phyloP scores from a whole-genome alignment of 2,329 filamentous ascomycete species.

The Xylariaceae sp. region DNA sequence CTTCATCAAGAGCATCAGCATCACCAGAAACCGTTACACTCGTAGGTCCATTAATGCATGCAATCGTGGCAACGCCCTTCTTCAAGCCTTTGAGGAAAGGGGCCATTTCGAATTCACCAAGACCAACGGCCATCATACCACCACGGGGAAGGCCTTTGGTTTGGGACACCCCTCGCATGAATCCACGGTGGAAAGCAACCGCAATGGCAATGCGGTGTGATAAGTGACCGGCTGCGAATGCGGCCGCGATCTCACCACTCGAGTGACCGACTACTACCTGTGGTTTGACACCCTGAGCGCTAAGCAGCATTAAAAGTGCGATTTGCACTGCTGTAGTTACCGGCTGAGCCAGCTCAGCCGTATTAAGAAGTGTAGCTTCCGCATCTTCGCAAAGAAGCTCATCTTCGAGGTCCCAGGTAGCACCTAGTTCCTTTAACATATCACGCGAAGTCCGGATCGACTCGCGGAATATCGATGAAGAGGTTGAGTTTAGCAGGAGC shows the following conservation, averaged over 20 bases:
- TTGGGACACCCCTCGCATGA: slow-evolving; percentile 3
- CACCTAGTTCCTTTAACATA: slow-evolving; percentile 10
- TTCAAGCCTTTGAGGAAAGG: slow-evolving; percentile 1
- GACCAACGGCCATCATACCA: slow-evolving; percentile 13
- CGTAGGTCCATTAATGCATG: slow-evolving; percentile 1
- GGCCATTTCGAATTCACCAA: neutral
- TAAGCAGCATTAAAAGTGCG: slow-evolving; percentile 1
- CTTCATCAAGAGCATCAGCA: slow-evolving; percentile 6
- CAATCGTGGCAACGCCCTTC: neutral
- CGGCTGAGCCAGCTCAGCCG: slow-evolving; percentile 7
- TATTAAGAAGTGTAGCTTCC: neutral
- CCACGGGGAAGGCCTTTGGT: neutral
- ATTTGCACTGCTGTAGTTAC: slow-evolving; percentile 9
- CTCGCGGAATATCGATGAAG: slow-evolving; percentile 5
- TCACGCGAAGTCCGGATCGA: slow-evolving; percentile 8
- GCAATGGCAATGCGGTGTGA: slow-evolving; percentile 1
- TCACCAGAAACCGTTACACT: slow-evolving; percentile 13
- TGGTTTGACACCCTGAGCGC: neutral
- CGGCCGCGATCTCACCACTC: slow-evolving; percentile 11
- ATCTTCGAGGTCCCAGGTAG: slow-evolving; percentile 11
- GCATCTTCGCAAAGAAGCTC: slow-evolving; percentile 7
- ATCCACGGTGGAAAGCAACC: slow-evolving; percentile 7
- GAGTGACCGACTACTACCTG: slow-evolving; percentile 7
- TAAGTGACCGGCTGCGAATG: slow-evolving; percentile 5
- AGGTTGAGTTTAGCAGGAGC: slow-evolving; percentile 2